Percentiles rank a stretch among this genome's conserved stretches.
Evolutionary conservation across 1,284 basidiomycete species (phyloP).

Genomic region (Gomphus sp.): DNA sequence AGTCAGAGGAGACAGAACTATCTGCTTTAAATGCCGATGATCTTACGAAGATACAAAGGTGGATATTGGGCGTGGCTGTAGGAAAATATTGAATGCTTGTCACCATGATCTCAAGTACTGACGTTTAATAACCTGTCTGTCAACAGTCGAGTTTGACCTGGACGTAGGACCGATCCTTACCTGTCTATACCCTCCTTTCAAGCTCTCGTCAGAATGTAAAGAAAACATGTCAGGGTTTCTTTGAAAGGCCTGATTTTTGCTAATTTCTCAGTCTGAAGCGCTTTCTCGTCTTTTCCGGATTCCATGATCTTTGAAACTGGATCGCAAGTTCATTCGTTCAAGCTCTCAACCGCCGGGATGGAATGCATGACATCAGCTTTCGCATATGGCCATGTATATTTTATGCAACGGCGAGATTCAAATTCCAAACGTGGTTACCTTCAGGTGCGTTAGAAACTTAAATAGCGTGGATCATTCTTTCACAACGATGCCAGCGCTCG

Average conservation of each 20-base stretch:
- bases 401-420: conserved; percentile 64
- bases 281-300: conserved; percentile 93
- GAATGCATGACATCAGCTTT: conserved; percentile 35
- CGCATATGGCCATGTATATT: conserved; percentile 76
- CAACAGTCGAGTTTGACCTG: conserved; percentile 77
- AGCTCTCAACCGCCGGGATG: conserved; percentile 22
- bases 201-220: conserved; percentile 54
- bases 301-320: conserved; percentile 75
- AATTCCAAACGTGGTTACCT: conserved; percentile 76
- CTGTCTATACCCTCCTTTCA: conserved; percentile 56
- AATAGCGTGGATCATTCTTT: conserved; percentile 1
- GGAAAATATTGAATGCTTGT: conserved; percentile 32
- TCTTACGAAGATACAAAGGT: conserved; percentile 49
- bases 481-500: conserved; percentile 50
- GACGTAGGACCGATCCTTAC: conserved; percentile 81
- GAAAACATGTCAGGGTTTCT: conserved; percentile 71
- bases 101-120: conserved; percentile 2
- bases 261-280: conserved; percentile 37
- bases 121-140: conserved; percentile 10
- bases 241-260: background rate
- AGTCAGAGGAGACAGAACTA: background rate
- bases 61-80: conserved; percentile 74
- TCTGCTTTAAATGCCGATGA: conserved; percentile 34
- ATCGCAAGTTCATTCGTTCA: conserved; percentile 62
- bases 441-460: conserved; percentile 45